Percentiles rank a stretch among this genome's conserved stretches.
Evolutionary conservation across 306 rosid genomes (phyloP).

Genomic region (Rubus idaeus): DNA sequence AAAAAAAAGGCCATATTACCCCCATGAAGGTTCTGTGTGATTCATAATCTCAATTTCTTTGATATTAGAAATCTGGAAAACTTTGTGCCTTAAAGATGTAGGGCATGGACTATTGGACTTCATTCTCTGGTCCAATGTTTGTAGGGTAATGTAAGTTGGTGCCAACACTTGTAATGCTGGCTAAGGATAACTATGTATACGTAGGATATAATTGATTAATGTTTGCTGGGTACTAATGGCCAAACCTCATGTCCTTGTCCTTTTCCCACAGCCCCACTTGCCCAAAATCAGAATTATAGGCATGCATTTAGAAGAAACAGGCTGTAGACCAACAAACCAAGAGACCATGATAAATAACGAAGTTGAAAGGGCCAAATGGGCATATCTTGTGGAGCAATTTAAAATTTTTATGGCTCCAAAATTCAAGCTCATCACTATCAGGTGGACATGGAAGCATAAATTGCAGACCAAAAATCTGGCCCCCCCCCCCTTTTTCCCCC

Average conservation of each 20-base stretch:
- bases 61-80: not conserved
- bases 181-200: conserved; percentile 16
- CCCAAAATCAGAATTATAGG: conserved; percentile 10
- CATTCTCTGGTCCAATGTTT: not conserved
- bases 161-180: conserved; percentile 23
- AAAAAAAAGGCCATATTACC: conserved; percentile 34
- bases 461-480: conserved; percentile 14
- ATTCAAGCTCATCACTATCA: conserved; percentile 11
- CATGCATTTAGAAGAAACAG: conserved; percentile 17
- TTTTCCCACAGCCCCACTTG: not conserved
- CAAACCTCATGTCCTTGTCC: conserved; percentile 26
- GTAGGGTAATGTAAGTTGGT: conserved; percentile 11
- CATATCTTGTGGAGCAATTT: not conserved
- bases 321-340: conserved; percentile 18
- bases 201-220: conserved; percentile 2
- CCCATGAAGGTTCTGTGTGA: conserved; percentile 15
- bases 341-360: conserved; percentile 13
- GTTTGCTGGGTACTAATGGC: conserved; percentile 8
- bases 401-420: not conserved
- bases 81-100: conserved; percentile 17
- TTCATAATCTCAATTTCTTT: not conserved
- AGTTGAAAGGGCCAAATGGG: not conserved
- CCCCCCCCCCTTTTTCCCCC: too few species aligned
- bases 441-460: not conserved
- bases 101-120: conserved; percentile 4